Conservation (phyloP, 2,329 filamentous ascomycete species). For the Penicillium hordei region DNA sequence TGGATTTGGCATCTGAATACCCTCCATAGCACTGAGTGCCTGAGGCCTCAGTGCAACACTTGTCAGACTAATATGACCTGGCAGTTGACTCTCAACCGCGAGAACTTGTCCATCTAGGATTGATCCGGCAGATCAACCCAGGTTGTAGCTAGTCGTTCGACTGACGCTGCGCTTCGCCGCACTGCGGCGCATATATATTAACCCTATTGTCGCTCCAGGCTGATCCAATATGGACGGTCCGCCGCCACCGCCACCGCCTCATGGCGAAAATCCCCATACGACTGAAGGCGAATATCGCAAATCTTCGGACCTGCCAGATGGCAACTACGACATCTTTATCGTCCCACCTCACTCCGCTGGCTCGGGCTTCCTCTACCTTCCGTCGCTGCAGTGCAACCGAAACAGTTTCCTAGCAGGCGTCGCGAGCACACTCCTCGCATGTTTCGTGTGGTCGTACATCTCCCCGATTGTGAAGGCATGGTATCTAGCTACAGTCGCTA, state of each 20-base stretch:
- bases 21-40: conserved; percentile 31
- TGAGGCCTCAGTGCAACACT: conserved; percentile 34
- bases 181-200: conserved; percentile 10
- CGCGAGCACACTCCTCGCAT: conserved; percentile 69
- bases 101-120: conserved; percentile 20
- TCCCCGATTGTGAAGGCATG: conserved; percentile 72
- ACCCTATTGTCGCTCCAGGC: neutral
- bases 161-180: conserved; percentile 2
- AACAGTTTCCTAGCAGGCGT: conserved; percentile 92
- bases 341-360: conserved; percentile 90
- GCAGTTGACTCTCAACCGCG: conserved; percentile 17
- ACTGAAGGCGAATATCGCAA: conserved; percentile 53
- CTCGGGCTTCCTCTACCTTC: conserved; percentile 89
- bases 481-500: conserved; percentile 68
- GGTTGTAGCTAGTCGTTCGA: neutral
- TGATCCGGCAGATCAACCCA: conserved; percentile 11
- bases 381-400: conserved; percentile 77
- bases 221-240: conserved; percentile 43
- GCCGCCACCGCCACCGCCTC: conserved; percentile 78
- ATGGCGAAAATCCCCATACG: conserved; percentile 73
- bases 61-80: conserved; percentile 34
- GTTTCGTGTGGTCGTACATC: conserved; percentile 70
- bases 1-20: conserved; percentile 10
- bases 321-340: conserved; percentile 96
- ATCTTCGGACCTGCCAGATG: conserved; percentile 67